A percentile compares a stretch with the other conserved stretches of the same genome.
Evolutionary conservation across 2,329 filamentous ascomycete genomes (phyloP).

Genomic region (Microsporum canis): DNA sequence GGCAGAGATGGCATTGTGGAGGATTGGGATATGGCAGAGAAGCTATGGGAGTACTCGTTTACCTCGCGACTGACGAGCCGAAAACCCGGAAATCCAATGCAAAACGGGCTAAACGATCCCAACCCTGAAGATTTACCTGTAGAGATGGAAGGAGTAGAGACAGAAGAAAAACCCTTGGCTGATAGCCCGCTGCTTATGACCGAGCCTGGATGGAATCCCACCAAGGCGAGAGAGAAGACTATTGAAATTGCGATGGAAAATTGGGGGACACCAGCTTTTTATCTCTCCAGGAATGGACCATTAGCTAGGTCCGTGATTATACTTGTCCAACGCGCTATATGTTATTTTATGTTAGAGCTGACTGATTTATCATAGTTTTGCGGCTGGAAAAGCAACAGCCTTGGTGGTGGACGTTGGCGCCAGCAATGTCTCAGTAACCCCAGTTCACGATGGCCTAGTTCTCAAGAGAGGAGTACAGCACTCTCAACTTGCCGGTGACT

Average conservation of each 20-base stretch:
- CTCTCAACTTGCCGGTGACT: constrained; percentile 77
- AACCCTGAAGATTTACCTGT: constrained; percentile 48
- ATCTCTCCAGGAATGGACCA: constrained; percentile 78
- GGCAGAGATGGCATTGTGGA: constrained; percentile 79
- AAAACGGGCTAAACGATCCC: constrained; percentile 67
- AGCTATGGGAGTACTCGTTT: constrained; percentile 87
- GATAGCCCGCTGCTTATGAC: constrained; percentile 90
- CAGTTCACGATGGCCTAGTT: constrained; percentile 88
- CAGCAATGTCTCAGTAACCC: constrained; percentile 75
- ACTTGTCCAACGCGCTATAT: constrained; percentile 12
- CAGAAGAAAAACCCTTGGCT: constrained; percentile 63
- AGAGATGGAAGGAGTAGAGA: constrained; percentile 49
- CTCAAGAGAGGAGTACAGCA: constrained; percentile 81
- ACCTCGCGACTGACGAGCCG: constrained; percentile 75
- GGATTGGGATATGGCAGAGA: constrained; percentile 86
- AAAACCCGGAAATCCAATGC: constrained; percentile 55
- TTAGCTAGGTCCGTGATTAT: constrained; percentile 54
- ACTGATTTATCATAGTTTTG: constrained; percentile 46
- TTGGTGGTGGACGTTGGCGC: constrained; percentile 88
- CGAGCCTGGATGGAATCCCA: constrained; percentile 82
- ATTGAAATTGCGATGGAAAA: constrained; percentile 96
- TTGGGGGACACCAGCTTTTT: constrained; percentile 92
- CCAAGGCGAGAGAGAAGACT: constrained; percentile 81
- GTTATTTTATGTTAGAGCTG: not conserved
- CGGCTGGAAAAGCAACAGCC: constrained; percentile 82